Conservation (phyloP, 2,329 filamentous ascomycete species). For the Thielaviopsis ethacetica region DNA sequence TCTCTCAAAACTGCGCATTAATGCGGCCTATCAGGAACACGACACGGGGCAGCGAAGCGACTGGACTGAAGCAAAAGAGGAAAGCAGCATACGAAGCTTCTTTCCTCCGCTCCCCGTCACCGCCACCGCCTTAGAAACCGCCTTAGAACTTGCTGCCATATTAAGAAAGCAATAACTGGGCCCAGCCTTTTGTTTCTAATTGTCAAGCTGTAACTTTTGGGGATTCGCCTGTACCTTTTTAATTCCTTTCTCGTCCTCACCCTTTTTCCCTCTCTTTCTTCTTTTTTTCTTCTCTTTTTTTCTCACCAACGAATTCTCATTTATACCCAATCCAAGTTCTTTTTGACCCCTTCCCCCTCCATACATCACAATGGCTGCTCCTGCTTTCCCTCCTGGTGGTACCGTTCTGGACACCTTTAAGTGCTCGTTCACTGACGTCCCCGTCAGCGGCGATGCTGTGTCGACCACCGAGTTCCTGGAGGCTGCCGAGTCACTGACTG, state of each 20-base stretch:
- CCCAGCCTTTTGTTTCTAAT: too few relatives aligned
- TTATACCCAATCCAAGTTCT: not conserved
- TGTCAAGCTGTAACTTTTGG: too few relatives aligned
- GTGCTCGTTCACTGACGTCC: conserved; percentile 70
- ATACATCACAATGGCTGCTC: conserved; percentile 29
- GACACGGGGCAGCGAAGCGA: too few relatives aligned
- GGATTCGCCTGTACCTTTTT: not conserved
- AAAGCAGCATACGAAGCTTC: too few relatives aligned
- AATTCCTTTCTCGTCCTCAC: not conserved
- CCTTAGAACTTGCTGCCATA: too few relatives aligned
- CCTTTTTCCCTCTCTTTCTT: conserved; percentile 1
- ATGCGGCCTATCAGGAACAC: too few relatives aligned
- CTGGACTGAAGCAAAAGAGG: too few relatives aligned
- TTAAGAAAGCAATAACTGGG: too few relatives aligned
- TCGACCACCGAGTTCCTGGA: conserved; percentile 78
- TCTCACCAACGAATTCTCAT: not conserved
- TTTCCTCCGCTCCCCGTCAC: too few relatives aligned
- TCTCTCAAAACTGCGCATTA: too few relatives aligned
- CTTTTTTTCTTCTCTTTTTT: conserved; percentile 1
- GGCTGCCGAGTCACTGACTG: conserved; percentile 71
- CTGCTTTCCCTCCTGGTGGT: conserved; percentile 42
- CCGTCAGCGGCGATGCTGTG: conserved; percentile 56
- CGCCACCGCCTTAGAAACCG: too few relatives aligned
- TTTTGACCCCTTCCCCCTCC: not conserved
- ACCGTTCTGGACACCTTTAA: conserved; percentile 80